Percentiles rank a stretch among this genome's conserved stretches.
These are phyloP conservation scores for Extremus antarcticus DNA, from an alignment of 495 filamentous ascomycete genomes.

Conservation along the genomic window DNA sequence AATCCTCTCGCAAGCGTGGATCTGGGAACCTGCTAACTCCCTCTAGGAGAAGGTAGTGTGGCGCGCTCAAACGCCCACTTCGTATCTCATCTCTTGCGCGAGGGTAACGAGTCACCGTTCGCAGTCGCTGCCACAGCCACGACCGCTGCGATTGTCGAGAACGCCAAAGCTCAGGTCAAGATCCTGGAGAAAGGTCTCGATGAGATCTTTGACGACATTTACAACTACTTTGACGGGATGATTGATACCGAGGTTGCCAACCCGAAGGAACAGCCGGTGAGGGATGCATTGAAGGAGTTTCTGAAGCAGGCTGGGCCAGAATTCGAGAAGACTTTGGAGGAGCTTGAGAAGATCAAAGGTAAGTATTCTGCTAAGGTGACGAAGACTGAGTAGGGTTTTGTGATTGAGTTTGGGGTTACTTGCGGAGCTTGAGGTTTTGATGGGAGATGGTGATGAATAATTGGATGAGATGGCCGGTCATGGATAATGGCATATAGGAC, in stretches of 20 bases:
- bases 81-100: not conserved
- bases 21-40: not conserved
- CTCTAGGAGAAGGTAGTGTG: not conserved
- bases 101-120: not conserved
- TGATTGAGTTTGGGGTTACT: no score
- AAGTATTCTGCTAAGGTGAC: not conserved
- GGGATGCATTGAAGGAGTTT: not conserved
- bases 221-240: not conserved
- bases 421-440: no score
- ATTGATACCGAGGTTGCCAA: not conserved
- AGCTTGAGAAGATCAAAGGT: not conserved
- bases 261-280: not conserved
- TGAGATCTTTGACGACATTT: not conserved
- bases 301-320: not conserved
- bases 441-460: no score
- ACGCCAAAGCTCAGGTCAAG: not conserved
- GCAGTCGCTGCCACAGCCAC: not conserved
- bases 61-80: not conserved
- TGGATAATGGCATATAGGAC: no score
- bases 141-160: not conserved
- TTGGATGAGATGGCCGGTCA: no score
- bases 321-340: not conserved
- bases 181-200: not conserved
- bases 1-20: not conserved
- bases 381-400: no score